phyloP scores from a whole-genome alignment of 768 basidiomycete species.

The Pleurotus tuoliensis region DNA sequence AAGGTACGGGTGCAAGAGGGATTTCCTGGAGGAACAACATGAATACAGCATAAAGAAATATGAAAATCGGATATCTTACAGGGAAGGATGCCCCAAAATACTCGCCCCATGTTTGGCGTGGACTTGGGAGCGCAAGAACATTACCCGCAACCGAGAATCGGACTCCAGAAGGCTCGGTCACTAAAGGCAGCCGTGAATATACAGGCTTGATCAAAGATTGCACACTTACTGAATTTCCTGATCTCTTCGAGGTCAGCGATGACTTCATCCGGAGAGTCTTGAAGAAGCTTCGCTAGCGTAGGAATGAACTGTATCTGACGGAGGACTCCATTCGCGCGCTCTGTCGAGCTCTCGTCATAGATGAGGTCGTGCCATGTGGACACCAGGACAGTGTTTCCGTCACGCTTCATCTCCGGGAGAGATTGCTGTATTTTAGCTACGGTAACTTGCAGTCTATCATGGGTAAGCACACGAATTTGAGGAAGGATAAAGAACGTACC shows the following conservation, averaged over 20 bases:
- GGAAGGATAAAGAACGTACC: conserved; percentile 36
- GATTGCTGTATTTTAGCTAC: conserved; percentile 88
- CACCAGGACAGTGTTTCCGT: conserved; percentile 74
- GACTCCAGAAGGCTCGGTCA: conserved; percentile 76
- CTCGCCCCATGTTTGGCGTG: conserved; percentile 70
- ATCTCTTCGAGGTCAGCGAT: conserved; percentile 74
- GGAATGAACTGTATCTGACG: conserved; percentile 80
- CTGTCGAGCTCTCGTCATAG: conserved; percentile 66
- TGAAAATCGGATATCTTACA: conserved; percentile 33
- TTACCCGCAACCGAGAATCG: conserved; percentile 93
- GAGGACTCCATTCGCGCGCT: conserved; percentile 63
- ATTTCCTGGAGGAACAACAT: conserved; percentile 33
- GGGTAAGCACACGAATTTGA: not conserved
- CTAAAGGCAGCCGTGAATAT: conserved; percentile 33
- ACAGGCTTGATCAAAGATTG: not conserved
- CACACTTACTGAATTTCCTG: conserved; percentile 55
- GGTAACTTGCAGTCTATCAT: conserved; percentile 68
- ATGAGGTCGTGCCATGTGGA: conserved; percentile 67
- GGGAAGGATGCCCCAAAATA: conserved; percentile 61
- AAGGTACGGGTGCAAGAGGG: conserved; percentile 61
- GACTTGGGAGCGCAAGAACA: conserved; percentile 62
- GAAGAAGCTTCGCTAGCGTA: conserved; percentile 62
- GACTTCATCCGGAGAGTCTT: conserved; percentile 68
- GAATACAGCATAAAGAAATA: not conserved
- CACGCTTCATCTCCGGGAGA: conserved; percentile 87